Percentiles rank a stretch among this genome's conserved stretches.
phyloP scores from a whole-genome alignment of 139 green algal genomes.

The Bryopsis sp. region DNA sequence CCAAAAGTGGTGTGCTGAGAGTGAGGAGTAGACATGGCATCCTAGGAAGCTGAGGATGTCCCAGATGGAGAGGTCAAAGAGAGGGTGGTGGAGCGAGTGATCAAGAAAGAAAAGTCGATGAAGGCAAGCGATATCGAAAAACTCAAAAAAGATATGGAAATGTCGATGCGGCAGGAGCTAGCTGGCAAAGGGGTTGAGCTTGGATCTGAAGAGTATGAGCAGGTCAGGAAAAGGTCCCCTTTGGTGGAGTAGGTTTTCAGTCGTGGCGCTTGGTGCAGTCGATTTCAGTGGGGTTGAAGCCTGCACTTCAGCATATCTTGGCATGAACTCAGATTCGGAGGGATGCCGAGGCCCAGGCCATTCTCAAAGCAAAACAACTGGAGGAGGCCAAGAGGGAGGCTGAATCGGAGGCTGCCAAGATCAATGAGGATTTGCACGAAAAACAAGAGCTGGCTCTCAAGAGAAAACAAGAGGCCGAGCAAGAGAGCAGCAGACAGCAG shows the following conservation, averaged over 20 bases:
- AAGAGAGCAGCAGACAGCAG: slow-evolving; percentile 32
- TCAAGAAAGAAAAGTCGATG: slow-evolving; percentile 8
- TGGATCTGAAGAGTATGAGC: too few relatives aligned
- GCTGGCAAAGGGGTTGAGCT: slow-evolving; percentile 24
- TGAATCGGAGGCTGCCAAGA: slow-evolving; percentile 35
- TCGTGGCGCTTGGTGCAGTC: too few relatives aligned
- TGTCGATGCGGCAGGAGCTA: slow-evolving; percentile 34
- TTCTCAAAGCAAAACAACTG: slow-evolving; percentile 23
- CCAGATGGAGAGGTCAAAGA: too few relatives aligned
- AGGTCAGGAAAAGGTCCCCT: too few relatives aligned
- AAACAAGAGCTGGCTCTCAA: slow-evolving; percentile 41
- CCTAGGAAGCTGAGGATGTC: too few relatives aligned
- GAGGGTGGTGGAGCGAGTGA: neutral
- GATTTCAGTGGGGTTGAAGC: too few relatives aligned
- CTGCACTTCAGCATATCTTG: too few relatives aligned
- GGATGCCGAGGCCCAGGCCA: slow-evolving; percentile 25
- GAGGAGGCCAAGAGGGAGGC: slow-evolving; percentile 31
- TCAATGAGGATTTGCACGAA: slow-evolving; percentile 46
- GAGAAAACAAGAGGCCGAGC: slow-evolving; percentile 32
- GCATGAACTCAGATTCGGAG: slow-evolving; percentile 26
- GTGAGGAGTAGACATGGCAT: too few relatives aligned
- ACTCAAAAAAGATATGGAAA: slow-evolving; percentile 43
- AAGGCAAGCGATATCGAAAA: slow-evolving; percentile 27
- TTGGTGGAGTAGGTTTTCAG: too few relatives aligned
- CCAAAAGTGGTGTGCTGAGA: neutral